Base-by-base conservation (phyloP, 2,329 filamentous ascomycete genomes). In the Botrytis pseudocinerea region DNA sequence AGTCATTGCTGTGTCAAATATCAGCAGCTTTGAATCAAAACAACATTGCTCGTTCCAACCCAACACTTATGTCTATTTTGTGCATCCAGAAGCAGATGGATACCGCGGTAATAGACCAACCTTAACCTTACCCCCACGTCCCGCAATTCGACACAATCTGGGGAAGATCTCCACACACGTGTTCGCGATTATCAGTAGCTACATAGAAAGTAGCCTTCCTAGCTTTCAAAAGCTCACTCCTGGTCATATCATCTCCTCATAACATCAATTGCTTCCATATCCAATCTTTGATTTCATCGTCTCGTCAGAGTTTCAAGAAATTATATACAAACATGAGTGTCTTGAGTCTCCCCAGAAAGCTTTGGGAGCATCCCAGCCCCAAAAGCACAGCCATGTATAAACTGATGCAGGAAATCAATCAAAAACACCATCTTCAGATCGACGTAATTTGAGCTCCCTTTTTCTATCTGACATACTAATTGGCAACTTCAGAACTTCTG, bases 301-400 rank as follows among this genome's bases (percentile, higher is more conserved):
- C 14, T 44, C 10, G 38, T 28, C 18, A 44, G n/a, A 42, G 25
- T 20, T n/a, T 44, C n/a, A 20, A 10, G 25, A 44, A 4, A 44
- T 63, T 10, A 0, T n/a, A 62, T 28, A 35, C 54, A 25, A 32
- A 73, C 1, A 79, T 79, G 79, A 73, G 75, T 63, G 74, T 76
- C 5, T 38, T 71, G 28, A 63, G 35, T 10, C 68, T 85, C 70
- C 89, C 88, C 8, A 84, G 88, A 73, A 91, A 91, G 84, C 86
- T 92, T 71, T 92, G 91, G 91, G 88, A 91, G 81, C 90, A 92
- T 77, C 85, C 89, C 1, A 80, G 88, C 76, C 89, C 89, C 25
- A 79, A 88, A 78, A 85, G 83, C 75, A 93, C 91, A 1, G 82
- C 85, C 46, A 92, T 93, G 86, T 91, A 88, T 82, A 82, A 83